Percentiles rank a stretch among this genome's conserved stretches.
Conservation (phyloP, 441 rosid genomes). For the Omphalea diandra region DNA sequence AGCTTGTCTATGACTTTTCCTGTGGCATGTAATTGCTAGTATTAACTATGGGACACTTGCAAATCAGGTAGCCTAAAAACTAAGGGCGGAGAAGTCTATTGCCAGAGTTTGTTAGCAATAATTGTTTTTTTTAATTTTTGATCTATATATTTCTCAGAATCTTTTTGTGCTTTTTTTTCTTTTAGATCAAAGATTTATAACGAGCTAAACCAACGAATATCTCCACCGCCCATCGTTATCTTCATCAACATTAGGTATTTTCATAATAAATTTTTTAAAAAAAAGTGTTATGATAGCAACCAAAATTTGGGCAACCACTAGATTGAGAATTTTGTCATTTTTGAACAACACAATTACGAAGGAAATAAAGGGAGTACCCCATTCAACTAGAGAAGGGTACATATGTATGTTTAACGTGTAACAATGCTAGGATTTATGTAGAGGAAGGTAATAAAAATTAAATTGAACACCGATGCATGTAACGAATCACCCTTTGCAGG, state of each 20-base stretch:
- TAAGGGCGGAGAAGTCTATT: constrained; percentile 35
- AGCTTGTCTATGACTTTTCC: not conserved
- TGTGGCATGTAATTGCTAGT: too few species aligned
- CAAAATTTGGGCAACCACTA: not conserved
- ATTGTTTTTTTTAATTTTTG: not conserved
- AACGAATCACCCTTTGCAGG: not conserved
- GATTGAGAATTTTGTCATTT: constrained; percentile 9
- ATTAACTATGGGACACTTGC: constrained; percentile 6
- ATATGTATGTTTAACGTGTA: not conserved
- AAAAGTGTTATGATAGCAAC: too few species aligned
- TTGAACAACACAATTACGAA: constrained; percentile 1
- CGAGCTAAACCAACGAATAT: constrained; percentile 16
- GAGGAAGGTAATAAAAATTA: not conserved
- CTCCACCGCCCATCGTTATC: constrained; percentile 24
- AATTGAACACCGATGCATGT: too few species aligned
- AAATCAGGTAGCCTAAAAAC: constrained; percentile 43
- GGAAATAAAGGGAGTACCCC: too few species aligned
- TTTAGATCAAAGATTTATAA: not conserved
- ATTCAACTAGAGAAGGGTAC: too few species aligned
- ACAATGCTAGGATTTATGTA: not conserved
- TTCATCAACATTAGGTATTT: too few species aligned
- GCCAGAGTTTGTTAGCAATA: constrained; percentile 13
- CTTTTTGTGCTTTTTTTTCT: not conserved
- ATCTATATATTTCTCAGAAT: too few species aligned
- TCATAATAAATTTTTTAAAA: too few species aligned